A percentile compares a stretch with the other conserved stretches of the same genome.
Conservation (phyloP, 495 filamentous ascomycete genomes). For the Penicillium paxilli region DNA sequence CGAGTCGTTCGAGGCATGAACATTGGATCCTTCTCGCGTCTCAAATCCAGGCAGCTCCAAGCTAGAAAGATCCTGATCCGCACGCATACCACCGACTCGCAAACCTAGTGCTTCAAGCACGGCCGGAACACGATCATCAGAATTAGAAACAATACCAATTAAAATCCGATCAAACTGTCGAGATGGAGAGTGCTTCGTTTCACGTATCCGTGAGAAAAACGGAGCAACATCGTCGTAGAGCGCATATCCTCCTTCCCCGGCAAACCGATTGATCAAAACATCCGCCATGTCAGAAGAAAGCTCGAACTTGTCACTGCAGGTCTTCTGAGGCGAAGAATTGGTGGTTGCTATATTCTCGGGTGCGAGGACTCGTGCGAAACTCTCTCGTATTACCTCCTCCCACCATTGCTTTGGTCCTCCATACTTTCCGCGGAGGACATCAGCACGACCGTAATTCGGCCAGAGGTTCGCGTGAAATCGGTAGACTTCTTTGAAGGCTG, state of each 20-base stretch:
- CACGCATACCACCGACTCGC: constrained; percentile 43
- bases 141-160: constrained; percentile 74
- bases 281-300: constrained; percentile 50
- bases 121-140: constrained; percentile 66
- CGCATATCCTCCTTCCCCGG: constrained; percentile 59
- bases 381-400: constrained; percentile 55
- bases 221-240: constrained; percentile 54
- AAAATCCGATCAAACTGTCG: constrained; percentile 37
- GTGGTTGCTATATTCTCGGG: not conserved
- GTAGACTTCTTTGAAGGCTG: constrained; percentile 51
- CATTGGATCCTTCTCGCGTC: constrained; percentile 10
- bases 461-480: constrained; percentile 44
- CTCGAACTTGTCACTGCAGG: no score
- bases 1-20: not conserved
- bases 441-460: constrained; percentile 67
- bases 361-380: constrained; percentile 26
- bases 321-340: no score
- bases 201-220: constrained; percentile 50
- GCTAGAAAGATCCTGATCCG: constrained; percentile 33
- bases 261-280: constrained; percentile 60
- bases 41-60: constrained; percentile 43
- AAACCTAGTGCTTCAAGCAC: constrained; percentile 65
- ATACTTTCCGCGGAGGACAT: constrained; percentile 46
- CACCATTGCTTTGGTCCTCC: constrained; percentile 65
- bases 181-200: constrained; percentile 2